These are phyloP conservation scores for Apiospora koreana DNA, from an alignment of 2,329 filamentous ascomycete genomes.

Conservation along the genomic window DNA sequence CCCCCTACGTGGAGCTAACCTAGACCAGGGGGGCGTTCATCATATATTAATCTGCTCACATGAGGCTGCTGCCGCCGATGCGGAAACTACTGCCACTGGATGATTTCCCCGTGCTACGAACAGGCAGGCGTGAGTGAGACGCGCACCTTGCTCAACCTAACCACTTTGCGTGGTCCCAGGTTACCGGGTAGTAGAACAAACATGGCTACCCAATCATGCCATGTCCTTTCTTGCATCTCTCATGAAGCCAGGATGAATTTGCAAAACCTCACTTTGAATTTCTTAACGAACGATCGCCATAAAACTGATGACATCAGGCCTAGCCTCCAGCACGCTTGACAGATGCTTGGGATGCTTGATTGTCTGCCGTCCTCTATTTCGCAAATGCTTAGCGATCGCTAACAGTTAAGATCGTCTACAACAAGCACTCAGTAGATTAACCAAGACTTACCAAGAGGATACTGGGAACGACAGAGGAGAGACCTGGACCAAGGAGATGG, in stretches of 20 bases:
- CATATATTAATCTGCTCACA: neutral
- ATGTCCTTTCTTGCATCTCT: too few relatives aligned
- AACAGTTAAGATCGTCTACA: neutral
- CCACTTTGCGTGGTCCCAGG: neutral
- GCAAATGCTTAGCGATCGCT: neutral
- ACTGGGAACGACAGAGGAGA: neutral
- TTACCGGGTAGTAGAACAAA: neutral
- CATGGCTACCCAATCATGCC: neutral
- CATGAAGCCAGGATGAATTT: neutral
- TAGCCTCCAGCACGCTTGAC: neutral
- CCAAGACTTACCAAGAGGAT: neutral
- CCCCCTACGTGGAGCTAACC: neutral
- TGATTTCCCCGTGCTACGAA: too few relatives aligned
- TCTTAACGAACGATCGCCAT: neutral
- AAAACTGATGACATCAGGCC: neutral
- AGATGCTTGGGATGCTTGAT: conserved; percentile 5
- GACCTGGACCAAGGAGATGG: neutral
- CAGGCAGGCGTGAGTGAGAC: neutral
- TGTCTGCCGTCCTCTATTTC: neutral
- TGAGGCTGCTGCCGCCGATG: neutral
- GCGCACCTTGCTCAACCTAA: neutral
- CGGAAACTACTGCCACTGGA: neutral
- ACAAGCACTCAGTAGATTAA: neutral
- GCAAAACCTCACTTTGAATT: neutral
- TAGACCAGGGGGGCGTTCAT: neutral